Evolutionary conservation across 805 yeast genomes (phyloP).

Genomic region (Pachysolen tannophilus): DNA sequence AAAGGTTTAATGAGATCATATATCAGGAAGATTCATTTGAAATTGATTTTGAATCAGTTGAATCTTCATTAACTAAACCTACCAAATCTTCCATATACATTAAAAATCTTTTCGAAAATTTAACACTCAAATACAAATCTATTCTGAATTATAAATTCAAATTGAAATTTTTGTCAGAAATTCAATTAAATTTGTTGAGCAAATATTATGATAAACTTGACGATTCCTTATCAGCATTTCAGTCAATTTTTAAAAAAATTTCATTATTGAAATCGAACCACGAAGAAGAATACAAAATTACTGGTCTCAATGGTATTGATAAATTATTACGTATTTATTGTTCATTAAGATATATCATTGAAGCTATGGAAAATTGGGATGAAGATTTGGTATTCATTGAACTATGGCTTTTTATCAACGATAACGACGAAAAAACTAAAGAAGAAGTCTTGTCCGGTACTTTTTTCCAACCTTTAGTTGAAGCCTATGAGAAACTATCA

Average conservation of each 20-base stretch:
- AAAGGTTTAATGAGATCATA: conserved; percentile 44
- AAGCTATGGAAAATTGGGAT: conserved; percentile 33
- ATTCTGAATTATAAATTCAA: conserved; percentile 44
- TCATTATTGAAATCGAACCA: conserved; percentile 24
- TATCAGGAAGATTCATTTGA: conserved; percentile 39
- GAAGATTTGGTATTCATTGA: conserved; percentile 33
- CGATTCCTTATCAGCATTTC: conserved; percentile 33
- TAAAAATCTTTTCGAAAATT: conserved; percentile 46
- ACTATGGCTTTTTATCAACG: conserved; percentile 27
- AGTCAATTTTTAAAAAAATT: conserved; percentile 24
- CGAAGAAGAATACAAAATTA: conserved; percentile 20
- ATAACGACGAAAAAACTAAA: conserved; percentile 6
- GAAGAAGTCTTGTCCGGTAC: conserved; percentile 21
- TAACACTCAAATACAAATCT: conserved; percentile 46
- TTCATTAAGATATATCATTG: conserved; percentile 26
- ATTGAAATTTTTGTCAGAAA: conserved; percentile 44
- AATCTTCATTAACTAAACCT: conserved; percentile 39
- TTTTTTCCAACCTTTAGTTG: conserved; percentile 35
- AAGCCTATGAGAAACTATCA: conserved; percentile 26
- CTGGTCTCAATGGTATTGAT: conserved; percentile 22
- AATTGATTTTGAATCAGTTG: conserved; percentile 50
- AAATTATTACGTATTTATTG: conserved; percentile 25
- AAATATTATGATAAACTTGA: conserved; percentile 36
- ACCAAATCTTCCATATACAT: conserved; percentile 55
- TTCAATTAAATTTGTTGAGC: conserved; percentile 52